These are phyloP conservation scores for Diaporthe citri DNA, from an alignment of 2,329 filamentous ascomycete species.

Conservation along the genomic window DNA sequence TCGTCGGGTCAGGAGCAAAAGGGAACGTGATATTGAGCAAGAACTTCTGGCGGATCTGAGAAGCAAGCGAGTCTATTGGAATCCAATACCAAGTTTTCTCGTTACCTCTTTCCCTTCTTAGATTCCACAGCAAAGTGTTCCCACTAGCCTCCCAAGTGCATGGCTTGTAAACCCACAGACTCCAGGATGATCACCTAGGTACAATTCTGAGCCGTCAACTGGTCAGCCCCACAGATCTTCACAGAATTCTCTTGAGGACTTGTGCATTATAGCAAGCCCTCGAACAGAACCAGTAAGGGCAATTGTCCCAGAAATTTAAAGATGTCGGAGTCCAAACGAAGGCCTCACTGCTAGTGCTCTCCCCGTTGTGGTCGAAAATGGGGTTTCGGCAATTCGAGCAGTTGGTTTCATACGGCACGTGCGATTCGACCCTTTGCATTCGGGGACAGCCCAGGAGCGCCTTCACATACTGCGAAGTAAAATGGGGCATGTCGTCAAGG, in stretches of 20 bases:
- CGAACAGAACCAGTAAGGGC: neutral
- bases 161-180: neutral
- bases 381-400: neutral
- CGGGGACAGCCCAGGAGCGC: neutral
- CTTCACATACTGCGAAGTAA: neutral
- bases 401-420: rapidly evolving
- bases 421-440: neutral
- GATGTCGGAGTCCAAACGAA: neutral
- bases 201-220: neutral
- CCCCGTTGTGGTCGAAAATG: neutral
- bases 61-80: neutral
- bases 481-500: neutral
- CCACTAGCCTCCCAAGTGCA: neutral
- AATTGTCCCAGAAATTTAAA: neutral
- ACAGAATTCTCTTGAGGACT: neutral
- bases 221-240: neutral
- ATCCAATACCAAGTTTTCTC: neutral
- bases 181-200: neutral
- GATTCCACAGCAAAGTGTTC: neutral
- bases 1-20: neutral
- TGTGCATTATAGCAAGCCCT: neutral
- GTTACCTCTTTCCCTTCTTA: neutral
- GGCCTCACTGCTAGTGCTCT: too few relatives aligned
- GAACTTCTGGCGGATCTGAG: too few relatives aligned
- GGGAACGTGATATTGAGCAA: neutral